phyloP scores from a whole-genome alignment of 805 yeast species.

The Metschnikowia hibisci region DNA sequence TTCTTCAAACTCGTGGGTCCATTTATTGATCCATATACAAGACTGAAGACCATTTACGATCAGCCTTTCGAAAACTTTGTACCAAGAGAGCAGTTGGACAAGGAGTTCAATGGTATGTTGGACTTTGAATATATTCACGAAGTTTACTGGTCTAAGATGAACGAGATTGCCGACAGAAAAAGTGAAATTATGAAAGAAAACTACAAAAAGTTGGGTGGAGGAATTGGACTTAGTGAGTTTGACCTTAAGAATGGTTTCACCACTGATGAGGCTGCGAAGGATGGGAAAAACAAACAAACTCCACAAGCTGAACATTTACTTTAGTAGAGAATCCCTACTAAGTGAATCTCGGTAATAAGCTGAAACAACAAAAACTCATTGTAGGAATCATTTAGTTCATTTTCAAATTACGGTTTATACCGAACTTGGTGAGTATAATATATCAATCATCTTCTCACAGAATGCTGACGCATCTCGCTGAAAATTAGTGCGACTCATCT shows the following conservation, averaged over 20 bases:
- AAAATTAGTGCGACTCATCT: neutral
- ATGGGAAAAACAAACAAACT: too few relatives aligned
- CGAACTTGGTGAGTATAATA: too few relatives aligned
- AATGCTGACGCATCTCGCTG: neutral
- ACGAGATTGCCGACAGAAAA: slow-evolving; percentile 38
- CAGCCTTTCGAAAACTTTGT: slow-evolving; percentile 54
- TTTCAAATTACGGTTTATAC: too few relatives aligned
- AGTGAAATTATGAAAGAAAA: slow-evolving; percentile 31
- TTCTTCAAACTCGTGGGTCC: slow-evolving; percentile 21
- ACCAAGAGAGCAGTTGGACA: slow-evolving; percentile 50
- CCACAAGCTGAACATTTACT: too few relatives aligned
- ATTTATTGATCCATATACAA: slow-evolving; percentile 55
- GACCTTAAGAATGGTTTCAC: slow-evolving; percentile 36
- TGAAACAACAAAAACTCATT: too few relatives aligned
- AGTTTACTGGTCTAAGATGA: slow-evolving; percentile 51
- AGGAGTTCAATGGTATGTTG: slow-evolving; percentile 45
- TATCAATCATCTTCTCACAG: too few relatives aligned
- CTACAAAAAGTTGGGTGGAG: slow-evolving; percentile 42
- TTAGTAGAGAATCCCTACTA: too few relatives aligned
- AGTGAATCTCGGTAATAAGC: too few relatives aligned
- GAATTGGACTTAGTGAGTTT: slow-evolving; percentile 52
- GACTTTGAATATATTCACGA: slow-evolving; percentile 53
- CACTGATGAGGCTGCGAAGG: neutral
- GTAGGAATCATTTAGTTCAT: too few relatives aligned
- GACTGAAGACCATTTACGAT: slow-evolving; percentile 54